Base-by-base conservation (phyloP, 2,329 filamentous ascomycete genomes). In the Verticillium nubilum region DNA sequence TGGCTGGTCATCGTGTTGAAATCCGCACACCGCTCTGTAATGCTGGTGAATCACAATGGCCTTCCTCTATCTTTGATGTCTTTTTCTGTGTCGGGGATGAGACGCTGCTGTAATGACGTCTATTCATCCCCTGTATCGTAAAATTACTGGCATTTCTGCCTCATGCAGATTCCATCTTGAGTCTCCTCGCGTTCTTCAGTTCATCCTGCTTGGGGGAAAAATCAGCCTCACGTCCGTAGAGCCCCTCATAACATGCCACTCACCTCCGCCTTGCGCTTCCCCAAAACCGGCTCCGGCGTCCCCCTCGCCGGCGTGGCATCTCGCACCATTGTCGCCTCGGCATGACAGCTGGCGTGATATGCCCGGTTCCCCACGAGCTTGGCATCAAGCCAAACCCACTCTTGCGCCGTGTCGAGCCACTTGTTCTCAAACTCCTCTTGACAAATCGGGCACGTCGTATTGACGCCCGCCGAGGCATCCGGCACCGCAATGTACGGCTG, bases 351-450 rank as follows among this genome's bases (percentile, higher is more conserved):
- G 12, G 89, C 92, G 73, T 99, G 95, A 68, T 92, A 98, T 17
- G 95, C 89, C 63, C 91, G 86, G 59, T 83, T 86, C 35, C 90
- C 90, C 29, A 96, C 85, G 64, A 88, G 84, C 56, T 90, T 81
- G 0, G 94, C 91, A 73, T 99, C 94, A 73, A 92, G 88, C 91
- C 95, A 98, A 47, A 99, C 94, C 84, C 93, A 98, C 69, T 99
- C 94, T 73, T 98, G 92, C 19, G 90, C 90, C 63, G 96, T 92
- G 67, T 96, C 92, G 6, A 94, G 87, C 89, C 92, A 98, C 64
- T 90, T 89, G 65, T 90, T 92, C 75, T 96, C 90, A 67, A 99
- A 98, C 65, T 90, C 89, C 71, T 99, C 95, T 72, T 97, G 93
- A 72, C 95, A 98, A 66, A 99, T 96, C 2, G 92, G 92, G 69